Evolutionary conservation across 257 asterid species (phyloP), one percentile per base, ranked within the genome.

Genomic region (Pogostemon cablin): DNA sequence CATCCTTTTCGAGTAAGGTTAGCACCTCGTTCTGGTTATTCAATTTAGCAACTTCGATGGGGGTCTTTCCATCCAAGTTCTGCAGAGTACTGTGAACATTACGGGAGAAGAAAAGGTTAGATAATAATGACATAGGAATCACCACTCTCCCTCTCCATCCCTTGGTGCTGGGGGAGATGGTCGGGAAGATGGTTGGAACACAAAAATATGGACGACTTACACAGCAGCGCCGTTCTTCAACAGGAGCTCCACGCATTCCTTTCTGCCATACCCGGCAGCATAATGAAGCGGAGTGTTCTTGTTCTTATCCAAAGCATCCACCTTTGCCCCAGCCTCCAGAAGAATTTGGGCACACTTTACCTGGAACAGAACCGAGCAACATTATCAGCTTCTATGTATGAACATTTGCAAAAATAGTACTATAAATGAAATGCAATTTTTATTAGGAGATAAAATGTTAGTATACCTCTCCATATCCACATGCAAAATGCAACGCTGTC

Each of bases 231-330:
- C 99, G 38, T 88, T 88, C 67, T 92, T 93, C 65, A 95, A 85
- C 54, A 95, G 85, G 71, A 95, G 96, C 71, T 90, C 96, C 17
- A 95, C 98, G 12, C 98, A 95, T 17, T 95, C 98, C 87, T 92
- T 95, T 75, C 92, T 83, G 63, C 99, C 99, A 75, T 95, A 95
- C 54, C 99, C 99, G 9, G 99, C 98, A 7, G 99, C 99, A 71
- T 95, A 95, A 72, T 95, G 99, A 59, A 95, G 99, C 62, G 99
- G 95, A 43, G 98, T 92, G 86, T 95, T 95, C 90, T 95, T 95
- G 61, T 92, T 95, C 86, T 90, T 90, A 74, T 95, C 99, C 87
- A 95, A 80, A 56, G 88, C 91, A 71, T 95, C 95, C 61, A 90
- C 99, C 84, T 92, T 92, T 12, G 98, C 96, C 67, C 93, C 96